Conservation (phyloP, 257 asterid species). For the Nicotiana otophora region DNA sequence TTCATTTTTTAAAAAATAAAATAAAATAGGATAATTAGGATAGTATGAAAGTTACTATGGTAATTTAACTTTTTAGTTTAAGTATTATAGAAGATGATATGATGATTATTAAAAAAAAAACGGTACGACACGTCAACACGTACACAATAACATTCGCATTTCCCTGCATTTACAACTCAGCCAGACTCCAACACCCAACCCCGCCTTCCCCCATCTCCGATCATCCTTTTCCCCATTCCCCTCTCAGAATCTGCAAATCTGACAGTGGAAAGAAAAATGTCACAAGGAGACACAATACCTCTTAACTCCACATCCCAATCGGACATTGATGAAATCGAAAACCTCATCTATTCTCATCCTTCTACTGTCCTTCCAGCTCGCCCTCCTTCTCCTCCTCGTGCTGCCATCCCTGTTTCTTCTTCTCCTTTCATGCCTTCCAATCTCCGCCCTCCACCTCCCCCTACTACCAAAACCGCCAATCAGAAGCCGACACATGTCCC, state of each 20-base stretch:
- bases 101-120: no score
- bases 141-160: neutral
- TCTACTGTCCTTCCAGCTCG: slow-evolving; percentile 69
- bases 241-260: neutral
- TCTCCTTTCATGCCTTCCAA: slow-evolving; percentile 52
- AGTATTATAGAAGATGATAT: no score
- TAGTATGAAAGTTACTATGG: no score
- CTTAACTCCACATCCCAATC: slow-evolving; percentile 82
- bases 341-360: slow-evolving; percentile 69
- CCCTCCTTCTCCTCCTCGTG: slow-evolving; percentile 76
- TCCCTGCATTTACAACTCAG: neutral
- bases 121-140: no score
- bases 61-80: no score
- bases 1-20: no score
- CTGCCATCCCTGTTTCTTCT: slow-evolving; percentile 58
- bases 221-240: neutral
- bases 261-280: slow-evolving; percentile 30
- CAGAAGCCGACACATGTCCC: slow-evolving; percentile 19
- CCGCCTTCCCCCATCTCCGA: neutral
- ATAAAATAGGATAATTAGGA: no score
- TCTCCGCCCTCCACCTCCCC: slow-evolving; percentile 38
- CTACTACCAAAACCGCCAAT: slow-evolving; percentile 4
- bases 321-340: slow-evolving; percentile 96
- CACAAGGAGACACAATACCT: slow-evolving; percentile 69
- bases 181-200: no score